Evolutionary conservation across 108 stramenopile genomes (phyloP).

Genomic region (Cyclotella sp.): DNA sequence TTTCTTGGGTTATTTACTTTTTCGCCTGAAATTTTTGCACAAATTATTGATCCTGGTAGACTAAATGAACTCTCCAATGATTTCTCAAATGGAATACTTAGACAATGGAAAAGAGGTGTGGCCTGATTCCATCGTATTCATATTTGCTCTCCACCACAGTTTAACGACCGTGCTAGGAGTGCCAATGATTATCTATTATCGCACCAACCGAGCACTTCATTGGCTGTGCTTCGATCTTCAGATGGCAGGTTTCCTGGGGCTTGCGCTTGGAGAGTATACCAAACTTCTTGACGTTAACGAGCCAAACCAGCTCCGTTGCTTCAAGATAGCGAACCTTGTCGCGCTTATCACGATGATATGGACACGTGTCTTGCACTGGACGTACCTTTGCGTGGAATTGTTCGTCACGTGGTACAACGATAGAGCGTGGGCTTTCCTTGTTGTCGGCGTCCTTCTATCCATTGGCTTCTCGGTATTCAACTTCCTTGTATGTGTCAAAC

Average conservation of each 20-base stretch:
- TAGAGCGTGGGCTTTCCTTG: constrained; percentile 28
- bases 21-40: too few relatives aligned
- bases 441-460: constrained; percentile 11
- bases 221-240: constrained; percentile 48
- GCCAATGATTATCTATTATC: constrained; percentile 36
- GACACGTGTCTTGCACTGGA: constrained; percentile 38
- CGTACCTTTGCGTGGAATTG: constrained; percentile 10
- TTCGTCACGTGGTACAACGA: constrained; percentile 26
- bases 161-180: constrained; percentile 29
- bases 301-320: constrained; percentile 25
- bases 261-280: constrained; percentile 22
- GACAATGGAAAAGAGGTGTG: constrained; percentile 17
- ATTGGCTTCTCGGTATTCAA: constrained; percentile 12
- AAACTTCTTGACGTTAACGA: constrained; percentile 35
- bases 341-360: constrained; percentile 22
- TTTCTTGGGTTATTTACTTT: not conserved
- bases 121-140: constrained; percentile 7
- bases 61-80: not conserved
- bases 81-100: not conserved
- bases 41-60: too few relatives aligned
- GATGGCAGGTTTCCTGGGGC: constrained; percentile 22
- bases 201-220: constrained; percentile 19
- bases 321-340: constrained; percentile 29
- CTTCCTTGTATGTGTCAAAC: constrained; percentile 19
- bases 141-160: constrained; percentile 35